Evolutionary conservation across 2,329 filamentous ascomycete species (phyloP).

Genomic region (Colletotrichum lini): DNA sequence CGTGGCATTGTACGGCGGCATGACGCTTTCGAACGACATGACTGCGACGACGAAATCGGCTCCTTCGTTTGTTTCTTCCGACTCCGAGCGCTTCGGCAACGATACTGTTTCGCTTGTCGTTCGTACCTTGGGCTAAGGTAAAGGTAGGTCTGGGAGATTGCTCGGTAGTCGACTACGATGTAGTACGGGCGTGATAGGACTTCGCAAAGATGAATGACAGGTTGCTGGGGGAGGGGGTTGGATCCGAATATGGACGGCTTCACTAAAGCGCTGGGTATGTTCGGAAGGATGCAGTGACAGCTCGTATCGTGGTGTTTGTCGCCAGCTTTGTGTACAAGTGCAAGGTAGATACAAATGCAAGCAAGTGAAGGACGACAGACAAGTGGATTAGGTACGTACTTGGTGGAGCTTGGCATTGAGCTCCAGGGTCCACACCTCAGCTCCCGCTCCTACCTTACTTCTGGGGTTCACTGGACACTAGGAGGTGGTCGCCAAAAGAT

Average conservation of each 20-base stretch:
- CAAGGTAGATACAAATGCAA: slow-evolving; percentile 3
- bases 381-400: slow-evolving; percentile 12
- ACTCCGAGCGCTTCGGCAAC: neutral
- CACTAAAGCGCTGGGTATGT: neutral
- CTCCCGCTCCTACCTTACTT: neutral
- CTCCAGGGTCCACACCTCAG: slow-evolving; percentile 14
- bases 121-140: neutral
- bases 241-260: neutral
- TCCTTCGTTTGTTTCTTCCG: neutral
- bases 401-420: slow-evolving; percentile 4
- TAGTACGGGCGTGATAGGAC: no score
- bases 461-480: neutral
- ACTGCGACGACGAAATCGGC: neutral
- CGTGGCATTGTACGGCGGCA: slow-evolving; percentile 77
- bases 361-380: neutral
- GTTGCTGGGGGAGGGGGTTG: neutral
- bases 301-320: neutral
- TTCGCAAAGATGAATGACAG: neutral
- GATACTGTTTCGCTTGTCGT: neutral
- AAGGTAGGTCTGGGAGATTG: slow-evolving; percentile 2
- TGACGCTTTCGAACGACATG: slow-evolving; percentile 82
- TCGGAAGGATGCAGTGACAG: neutral
- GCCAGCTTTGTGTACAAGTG: neutral
- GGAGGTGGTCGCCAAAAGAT: neutral
- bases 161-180: neutral